Evolutionary conservation across 2,329 filamentous ascomycete species (phyloP).

Genomic region (Penicillium sp.): DNA sequence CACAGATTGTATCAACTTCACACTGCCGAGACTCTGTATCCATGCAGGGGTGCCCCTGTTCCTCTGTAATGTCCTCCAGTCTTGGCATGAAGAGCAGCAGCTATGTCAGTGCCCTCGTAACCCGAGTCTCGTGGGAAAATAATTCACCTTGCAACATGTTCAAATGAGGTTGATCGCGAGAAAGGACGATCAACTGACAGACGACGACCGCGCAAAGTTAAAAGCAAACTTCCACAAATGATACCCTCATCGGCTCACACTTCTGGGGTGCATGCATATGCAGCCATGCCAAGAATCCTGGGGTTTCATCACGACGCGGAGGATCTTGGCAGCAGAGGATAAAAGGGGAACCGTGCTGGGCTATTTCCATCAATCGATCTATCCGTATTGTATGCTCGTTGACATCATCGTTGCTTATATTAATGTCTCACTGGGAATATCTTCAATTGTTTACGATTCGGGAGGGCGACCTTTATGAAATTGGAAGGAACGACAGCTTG

Average conservation of each 20-base stretch:
- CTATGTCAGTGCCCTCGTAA: neutral
- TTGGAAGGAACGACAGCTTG: neutral
- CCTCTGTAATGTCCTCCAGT: neutral
- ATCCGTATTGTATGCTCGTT: neutral
- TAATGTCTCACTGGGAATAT: no score
- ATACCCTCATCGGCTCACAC: neutral
- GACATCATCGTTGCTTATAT: neutral
- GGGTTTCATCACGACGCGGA: constrained; percentile 9
- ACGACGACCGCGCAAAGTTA: neutral
- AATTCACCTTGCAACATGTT: neutral
- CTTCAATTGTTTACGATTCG: neutral
- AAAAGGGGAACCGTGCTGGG: constrained; percentile 1
- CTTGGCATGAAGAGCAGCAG: constrained; percentile 11
- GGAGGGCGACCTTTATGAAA: neutral
- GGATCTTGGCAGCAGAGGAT: constrained; percentile 15
- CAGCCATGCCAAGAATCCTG: constrained; percentile 11
- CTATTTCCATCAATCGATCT: constrained; percentile 15
- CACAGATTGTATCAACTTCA: constrained; percentile 13
- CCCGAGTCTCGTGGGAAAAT: neutral
- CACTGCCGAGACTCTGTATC: neutral
- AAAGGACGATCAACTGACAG: neutral
- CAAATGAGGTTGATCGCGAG: neutral
- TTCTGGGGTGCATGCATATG: neutral
- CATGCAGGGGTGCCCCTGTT: neutral
- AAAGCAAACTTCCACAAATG: constrained; percentile 16